Percentiles rank a stretch among this genome's conserved stretches.
Conservation (phyloP, 495 filamentous ascomycete genomes). For the Penicillium manginii region DNA sequence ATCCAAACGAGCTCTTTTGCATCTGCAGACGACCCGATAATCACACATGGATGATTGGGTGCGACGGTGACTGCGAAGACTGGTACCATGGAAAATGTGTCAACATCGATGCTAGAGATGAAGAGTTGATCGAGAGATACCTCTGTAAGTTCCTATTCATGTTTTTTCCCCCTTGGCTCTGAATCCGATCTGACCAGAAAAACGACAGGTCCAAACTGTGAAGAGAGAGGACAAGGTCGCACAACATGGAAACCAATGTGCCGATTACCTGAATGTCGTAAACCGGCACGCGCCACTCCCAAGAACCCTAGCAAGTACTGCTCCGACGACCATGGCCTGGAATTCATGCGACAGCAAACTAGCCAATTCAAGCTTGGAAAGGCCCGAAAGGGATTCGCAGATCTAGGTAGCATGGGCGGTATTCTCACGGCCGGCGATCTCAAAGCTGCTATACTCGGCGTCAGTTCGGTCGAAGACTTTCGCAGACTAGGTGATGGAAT, state of each 20-base stretch:
- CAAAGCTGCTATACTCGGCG: slow-evolving; percentile 53
- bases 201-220: slow-evolving; percentile 60
- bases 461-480: slow-evolving; percentile 56
- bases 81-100: slow-evolving; percentile 78
- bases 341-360: slow-evolving; percentile 57
- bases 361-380: slow-evolving; percentile 30
- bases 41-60: slow-evolving; percentile 77
- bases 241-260: slow-evolving; percentile 77
- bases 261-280: slow-evolving; percentile 59
- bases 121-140: slow-evolving; percentile 68
- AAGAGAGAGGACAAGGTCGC: slow-evolving; percentile 49
- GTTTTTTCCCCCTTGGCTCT: neutral
- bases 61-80: slow-evolving; percentile 72
- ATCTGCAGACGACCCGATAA: slow-evolving; percentile 73
- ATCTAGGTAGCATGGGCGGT: slow-evolving; percentile 59
- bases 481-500: slow-evolving; percentile 59
- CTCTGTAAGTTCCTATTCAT: slow-evolving; percentile 54
- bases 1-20: slow-evolving; percentile 63
- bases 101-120: slow-evolving; percentile 61
- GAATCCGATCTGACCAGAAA: slow-evolving; percentile 13
- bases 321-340: slow-evolving; percentile 63
- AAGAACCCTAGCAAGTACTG: slow-evolving; percentile 68
- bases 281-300: slow-evolving; percentile 58
- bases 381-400: slow-evolving; percentile 34
- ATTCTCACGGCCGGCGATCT: slow-evolving; percentile 61